Evolutionary conservation across 177 flowering plant genomes (phyloP).

Genomic region (Vitis hybrid): DNA sequence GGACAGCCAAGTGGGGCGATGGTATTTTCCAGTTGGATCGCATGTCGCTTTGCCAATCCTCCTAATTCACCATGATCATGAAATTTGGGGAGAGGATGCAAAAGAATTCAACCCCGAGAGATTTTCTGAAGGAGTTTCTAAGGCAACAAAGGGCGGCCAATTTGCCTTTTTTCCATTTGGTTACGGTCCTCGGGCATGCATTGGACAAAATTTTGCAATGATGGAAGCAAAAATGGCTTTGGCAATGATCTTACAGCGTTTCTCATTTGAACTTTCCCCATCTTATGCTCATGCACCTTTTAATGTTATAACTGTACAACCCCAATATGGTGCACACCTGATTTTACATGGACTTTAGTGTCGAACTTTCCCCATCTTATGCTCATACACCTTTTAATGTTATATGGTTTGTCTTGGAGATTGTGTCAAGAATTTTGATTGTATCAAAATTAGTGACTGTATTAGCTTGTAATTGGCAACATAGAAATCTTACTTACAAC

Average conservation of each 20-base stretch:
- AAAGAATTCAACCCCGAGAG: conserved; percentile 45
- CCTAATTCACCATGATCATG: conserved; percentile 22
- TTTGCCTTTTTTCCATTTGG: conserved; percentile 26
- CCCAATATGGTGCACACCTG: conserved; percentile 26
- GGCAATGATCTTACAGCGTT: conserved; percentile 26
- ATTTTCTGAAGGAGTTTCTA: conserved; percentile 33
- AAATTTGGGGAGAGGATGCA: conserved; percentile 41
- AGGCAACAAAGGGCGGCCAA: conserved; percentile 26
- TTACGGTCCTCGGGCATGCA: conserved; percentile 30
- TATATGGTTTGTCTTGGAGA: too few relatives aligned
- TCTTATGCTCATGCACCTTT: conserved; percentile 33
- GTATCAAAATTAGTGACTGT: too few relatives aligned
- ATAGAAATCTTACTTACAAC: too few relatives aligned
- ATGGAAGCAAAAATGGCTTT: conserved; percentile 33
- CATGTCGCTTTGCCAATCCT: conserved; percentile 13
- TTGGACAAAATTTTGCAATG: conserved; percentile 34
- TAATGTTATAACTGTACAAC: conserved; percentile 13
- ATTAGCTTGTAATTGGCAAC: too few relatives aligned
- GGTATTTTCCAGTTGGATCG: conserved; percentile 24
- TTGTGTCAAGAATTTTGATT: too few relatives aligned
- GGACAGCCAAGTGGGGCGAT: conserved; percentile 26
- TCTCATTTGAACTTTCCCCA: conserved; percentile 27
- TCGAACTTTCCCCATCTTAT: too few relatives aligned
- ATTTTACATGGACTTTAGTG: conserved; percentile 13
- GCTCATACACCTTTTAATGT: too few relatives aligned